Conservation (phyloP, 2,329 filamentous ascomycete species). For the Penicillium capsulatum region DNA sequence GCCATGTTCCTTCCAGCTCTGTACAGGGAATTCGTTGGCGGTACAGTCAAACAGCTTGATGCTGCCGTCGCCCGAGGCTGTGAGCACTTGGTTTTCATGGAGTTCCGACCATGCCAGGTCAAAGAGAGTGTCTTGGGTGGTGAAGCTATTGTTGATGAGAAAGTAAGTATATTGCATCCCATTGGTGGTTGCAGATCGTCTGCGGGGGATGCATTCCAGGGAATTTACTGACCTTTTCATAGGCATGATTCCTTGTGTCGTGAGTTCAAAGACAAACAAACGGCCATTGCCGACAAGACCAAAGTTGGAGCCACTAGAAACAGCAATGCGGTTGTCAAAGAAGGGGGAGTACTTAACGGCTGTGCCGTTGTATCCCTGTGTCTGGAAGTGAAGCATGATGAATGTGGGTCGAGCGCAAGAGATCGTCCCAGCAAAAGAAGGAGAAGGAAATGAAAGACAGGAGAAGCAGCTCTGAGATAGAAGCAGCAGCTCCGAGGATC, state of each 20-base stretch:
- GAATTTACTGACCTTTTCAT: constrained; percentile 65
- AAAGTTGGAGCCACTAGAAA: constrained; percentile 89
- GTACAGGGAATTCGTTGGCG: constrained; percentile 77
- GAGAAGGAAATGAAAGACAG: background rate
- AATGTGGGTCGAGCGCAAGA: constrained; percentile 9
- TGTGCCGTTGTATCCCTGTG: constrained; percentile 91
- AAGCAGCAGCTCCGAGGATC: constrained; percentile 7
- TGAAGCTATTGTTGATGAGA: constrained; percentile 77
- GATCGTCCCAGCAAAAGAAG: constrained; percentile 2
- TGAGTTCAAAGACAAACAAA: constrained; percentile 77
- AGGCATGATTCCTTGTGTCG: constrained; percentile 74
- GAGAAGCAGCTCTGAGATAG: no score
- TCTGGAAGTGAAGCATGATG: constrained; percentile 88
- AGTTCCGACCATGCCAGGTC: constrained; percentile 93
- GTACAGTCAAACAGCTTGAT: constrained; percentile 89
- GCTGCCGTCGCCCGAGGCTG: constrained; percentile 86
- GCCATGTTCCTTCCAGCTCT: constrained; percentile 89
- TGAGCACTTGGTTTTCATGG: constrained; percentile 89
- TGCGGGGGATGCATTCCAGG: background rate
- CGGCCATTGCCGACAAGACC: constrained; percentile 95
- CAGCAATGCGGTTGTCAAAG: constrained; percentile 89
- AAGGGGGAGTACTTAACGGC: constrained; percentile 98
- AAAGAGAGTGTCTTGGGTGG: constrained; percentile 95
- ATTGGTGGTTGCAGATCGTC: no score
- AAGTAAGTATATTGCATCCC: no score